Evolutionary conservation across 2,329 filamentous ascomycete species (phyloP).

Genomic region (Ophiognomonia clavigignenti-juglandacearum): DNA sequence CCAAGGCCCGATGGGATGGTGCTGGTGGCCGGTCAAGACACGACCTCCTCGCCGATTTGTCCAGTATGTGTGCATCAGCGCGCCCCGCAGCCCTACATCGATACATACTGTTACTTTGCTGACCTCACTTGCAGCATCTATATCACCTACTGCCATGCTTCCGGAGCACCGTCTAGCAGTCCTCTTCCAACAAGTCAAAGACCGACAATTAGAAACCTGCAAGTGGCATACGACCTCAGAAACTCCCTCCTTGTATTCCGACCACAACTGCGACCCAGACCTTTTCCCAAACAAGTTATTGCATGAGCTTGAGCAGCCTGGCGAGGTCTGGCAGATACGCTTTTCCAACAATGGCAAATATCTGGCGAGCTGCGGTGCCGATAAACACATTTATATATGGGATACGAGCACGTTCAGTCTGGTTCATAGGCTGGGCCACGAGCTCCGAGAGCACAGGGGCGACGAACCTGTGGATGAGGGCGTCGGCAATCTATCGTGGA

Average conservation of each 20-base stretch:
- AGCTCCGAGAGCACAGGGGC: conserved; percentile 20
- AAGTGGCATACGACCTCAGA: conserved; percentile 79
- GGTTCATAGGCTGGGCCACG: conserved; percentile 62
- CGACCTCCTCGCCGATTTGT: conserved; percentile 72
- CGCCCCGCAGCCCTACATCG: neutral
- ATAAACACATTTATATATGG: conserved; percentile 74
- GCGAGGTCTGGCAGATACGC: conserved; percentile 87
- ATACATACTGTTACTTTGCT: conserved; percentile 8
- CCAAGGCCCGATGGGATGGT: conserved; percentile 80
- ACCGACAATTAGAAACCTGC: conserved; percentile 76
- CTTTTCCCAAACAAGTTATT: conserved; percentile 73
- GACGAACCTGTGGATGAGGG: conserved; percentile 35
- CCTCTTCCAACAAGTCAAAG: conserved; percentile 78
- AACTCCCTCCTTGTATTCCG: conserved; percentile 80
- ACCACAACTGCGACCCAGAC: conserved; percentile 76
- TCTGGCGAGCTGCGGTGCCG: conserved; percentile 77
- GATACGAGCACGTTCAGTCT: conserved; percentile 67
- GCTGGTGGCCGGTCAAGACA: conserved; percentile 70
- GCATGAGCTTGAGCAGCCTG: conserved; percentile 67
- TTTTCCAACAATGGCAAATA: conserved; percentile 85
- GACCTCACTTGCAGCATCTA: conserved; percentile 56
- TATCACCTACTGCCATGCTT: conserved; percentile 95
- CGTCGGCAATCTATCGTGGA: conserved; percentile 83
- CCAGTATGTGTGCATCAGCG: conserved; percentile 49
- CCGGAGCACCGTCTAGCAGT: conserved; percentile 83